A percentile compares a stretch with the other conserved stretches of the same genome.
Conservation (phyloP, 2,329 filamentous ascomycete genomes). For the Alternaria metachromatica region DNA sequence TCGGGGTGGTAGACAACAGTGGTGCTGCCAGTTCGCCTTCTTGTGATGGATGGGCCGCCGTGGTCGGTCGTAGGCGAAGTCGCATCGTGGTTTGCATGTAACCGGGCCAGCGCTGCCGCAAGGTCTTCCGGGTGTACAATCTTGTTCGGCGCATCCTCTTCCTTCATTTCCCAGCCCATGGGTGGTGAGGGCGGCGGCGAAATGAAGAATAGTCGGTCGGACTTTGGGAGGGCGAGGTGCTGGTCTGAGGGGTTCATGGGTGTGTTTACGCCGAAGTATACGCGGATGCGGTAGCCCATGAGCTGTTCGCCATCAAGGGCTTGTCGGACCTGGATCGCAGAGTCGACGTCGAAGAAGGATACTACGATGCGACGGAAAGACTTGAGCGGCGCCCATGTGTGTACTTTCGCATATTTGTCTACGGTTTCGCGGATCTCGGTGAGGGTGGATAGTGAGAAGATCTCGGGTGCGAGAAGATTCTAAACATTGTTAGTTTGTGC, state of each 20-base stretch:
- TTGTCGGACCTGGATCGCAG: conserved; percentile 73
- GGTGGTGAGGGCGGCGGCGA: conserved; percentile 68
- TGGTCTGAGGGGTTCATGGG: conserved; percentile 49
- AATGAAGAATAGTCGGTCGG: conserved; percentile 71
- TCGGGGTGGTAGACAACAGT: conserved; percentile 69
- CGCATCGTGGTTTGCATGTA: conserved; percentile 53
- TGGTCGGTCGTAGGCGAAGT: conserved; percentile 34
- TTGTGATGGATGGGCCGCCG: conserved; percentile 25
- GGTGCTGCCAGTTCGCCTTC: conserved; percentile 58
- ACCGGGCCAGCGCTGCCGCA: conserved; percentile 60
- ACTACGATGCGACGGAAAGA: conserved; percentile 83
- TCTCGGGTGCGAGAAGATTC: conserved; percentile 74
- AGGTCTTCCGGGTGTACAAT: conserved; percentile 69
- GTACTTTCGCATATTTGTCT: conserved; percentile 71
- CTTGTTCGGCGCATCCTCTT: conserved; percentile 70
- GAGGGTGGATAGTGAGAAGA: conserved; percentile 77
- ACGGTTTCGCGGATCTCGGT: conserved; percentile 76
- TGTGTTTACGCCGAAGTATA: conserved; percentile 49
- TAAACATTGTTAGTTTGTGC: conserved; percentile 31
- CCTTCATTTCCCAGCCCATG: conserved; percentile 68
- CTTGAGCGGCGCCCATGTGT: conserved; percentile 80
- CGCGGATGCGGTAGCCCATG: conserved; percentile 64
- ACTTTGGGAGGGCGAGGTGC: conserved; percentile 57
- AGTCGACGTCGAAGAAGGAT: conserved; percentile 74
- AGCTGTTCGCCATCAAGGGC: conserved; percentile 77